These are phyloP conservation scores for Camellia lanceoleosa DNA, from an alignment of 148 eudicot genomes.

Conservation along the genomic window DNA sequence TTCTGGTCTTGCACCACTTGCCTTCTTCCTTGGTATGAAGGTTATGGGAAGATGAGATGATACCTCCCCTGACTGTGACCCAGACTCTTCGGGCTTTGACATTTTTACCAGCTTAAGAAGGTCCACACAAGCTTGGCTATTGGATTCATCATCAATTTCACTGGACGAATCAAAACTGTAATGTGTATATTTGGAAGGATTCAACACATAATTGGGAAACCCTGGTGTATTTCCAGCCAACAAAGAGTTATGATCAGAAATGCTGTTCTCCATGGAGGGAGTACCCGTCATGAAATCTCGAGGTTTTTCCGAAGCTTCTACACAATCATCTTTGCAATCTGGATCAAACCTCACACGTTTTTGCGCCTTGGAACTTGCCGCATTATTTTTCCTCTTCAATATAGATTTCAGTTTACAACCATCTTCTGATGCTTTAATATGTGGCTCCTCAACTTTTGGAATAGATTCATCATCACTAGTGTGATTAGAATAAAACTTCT, in stretches of 20 bases:
- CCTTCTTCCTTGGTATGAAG: constrained; percentile 45
- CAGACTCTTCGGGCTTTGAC: neutral
- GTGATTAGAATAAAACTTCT: neutral
- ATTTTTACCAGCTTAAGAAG: constrained; percentile 22
- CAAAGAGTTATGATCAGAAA: constrained; percentile 11
- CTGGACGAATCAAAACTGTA: constrained; percentile 40
- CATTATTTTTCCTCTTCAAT: constrained; percentile 42
- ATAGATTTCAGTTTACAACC: constrained; percentile 33
- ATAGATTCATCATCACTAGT: constrained; percentile 10
- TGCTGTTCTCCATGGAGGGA: neutral
- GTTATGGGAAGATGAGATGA: constrained; percentile 27
- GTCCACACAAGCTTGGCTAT: constrained; percentile 23
- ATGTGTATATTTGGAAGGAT: constrained; percentile 47
- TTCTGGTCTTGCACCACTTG: constrained; percentile 6
- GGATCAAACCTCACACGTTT: constrained; percentile 59
- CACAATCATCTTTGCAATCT: constrained; percentile 21
- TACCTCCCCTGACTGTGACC: constrained; percentile 11
- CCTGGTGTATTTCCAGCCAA: constrained; percentile 17
- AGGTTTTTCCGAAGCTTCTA: constrained; percentile 10
- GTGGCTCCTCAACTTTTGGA: constrained; percentile 15
- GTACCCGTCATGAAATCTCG: neutral
- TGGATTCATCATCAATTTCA: constrained; percentile 29
- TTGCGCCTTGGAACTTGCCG: constrained; percentile 28
- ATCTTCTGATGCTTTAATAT: constrained; percentile 13
- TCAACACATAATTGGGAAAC: constrained; percentile 45